Base-by-base conservation (phyloP, 1,284 basidiomycete genomes). In the Hemileia vastatrix region DNA sequence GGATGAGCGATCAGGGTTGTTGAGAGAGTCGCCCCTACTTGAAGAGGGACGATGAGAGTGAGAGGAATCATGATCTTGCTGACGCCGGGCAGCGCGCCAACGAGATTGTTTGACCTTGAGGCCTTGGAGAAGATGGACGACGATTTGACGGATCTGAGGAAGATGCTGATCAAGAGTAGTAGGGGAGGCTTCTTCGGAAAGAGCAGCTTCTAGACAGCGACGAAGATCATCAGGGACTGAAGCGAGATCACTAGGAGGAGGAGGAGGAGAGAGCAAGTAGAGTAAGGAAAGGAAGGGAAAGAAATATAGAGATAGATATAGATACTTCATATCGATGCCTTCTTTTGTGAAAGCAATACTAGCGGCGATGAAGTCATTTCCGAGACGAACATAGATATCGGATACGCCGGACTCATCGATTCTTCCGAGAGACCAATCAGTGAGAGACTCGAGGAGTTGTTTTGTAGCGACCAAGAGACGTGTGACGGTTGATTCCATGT, bases 321-420 rank as follows among this genome's bases (percentile, higher is more conserved):
- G 15, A 78, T 76, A 94, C 92, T 81, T 81, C 86, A 97, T 96
- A 67, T 88, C 84, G 69, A 98, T 95, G 58, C 86, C 85, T 68
- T 86, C 91, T 21, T 83, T 80, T 8, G 83, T 82, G 76, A 98
- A 98, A 1, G 93, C 90, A 57, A 86, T 82, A 43, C 93, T 89
- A 24, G 92, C 92, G 18, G 85, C 83, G 75, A 96, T 96, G 80
- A 98, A 97, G 73, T 96, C 93, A 77, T 98, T 97, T 19, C 94
- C 94, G 18, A 98, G 81, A 52, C 86, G 84, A 57, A 98, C 95
- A 76, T 98, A 98, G 63, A 95, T 88, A 76, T 97, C 90, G 79
- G 91, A 95, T 69, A 98, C 92, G 70, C 89, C 80, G 11, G 79
- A 80, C 74, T 98, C 94, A 58, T 84, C 81, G 65, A 89, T 81